Evolutionary conservation across 208 protist species (phyloP).

Genomic region (Endotrypanum monterogeii): DNA sequence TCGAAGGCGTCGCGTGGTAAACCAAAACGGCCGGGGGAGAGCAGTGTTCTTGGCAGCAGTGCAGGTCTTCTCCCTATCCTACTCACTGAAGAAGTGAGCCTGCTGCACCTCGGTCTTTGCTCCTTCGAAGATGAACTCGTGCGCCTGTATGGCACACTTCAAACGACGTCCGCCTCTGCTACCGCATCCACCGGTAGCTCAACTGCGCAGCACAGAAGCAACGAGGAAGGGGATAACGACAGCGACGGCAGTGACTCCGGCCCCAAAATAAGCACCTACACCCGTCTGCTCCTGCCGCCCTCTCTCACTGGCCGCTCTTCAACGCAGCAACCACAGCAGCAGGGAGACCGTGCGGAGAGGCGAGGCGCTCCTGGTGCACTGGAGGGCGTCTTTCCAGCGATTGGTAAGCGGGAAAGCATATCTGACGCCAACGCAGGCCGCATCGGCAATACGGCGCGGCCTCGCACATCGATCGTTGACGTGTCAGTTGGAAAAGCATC

Average conservation of each 20-base stretch:
- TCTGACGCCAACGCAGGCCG: background rate
- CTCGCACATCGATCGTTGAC: background rate
- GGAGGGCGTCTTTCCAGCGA: background rate
- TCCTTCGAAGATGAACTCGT: constrained; percentile 75
- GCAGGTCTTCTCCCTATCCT: constrained; percentile 43
- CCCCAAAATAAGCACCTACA: constrained; percentile 25
- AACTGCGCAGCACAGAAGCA: background rate
- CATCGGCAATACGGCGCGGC: background rate
- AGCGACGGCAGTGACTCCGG: constrained; percentile 2
- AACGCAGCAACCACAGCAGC: constrained; percentile 1
- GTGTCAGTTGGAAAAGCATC: background rate
- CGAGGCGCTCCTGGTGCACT: background rate
- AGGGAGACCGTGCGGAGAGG: background rate
- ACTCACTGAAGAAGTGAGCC: constrained; percentile 72
- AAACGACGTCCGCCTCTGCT: background rate
- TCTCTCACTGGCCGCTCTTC: constrained; percentile 14
- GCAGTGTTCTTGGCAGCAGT: background rate
- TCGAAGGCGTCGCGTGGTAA: background rate
- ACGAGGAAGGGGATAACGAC: background rate
- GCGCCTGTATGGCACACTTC: constrained; percentile 33
- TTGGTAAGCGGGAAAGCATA: background rate
- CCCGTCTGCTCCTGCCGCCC: constrained; percentile 26
- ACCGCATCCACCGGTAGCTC: background rate
- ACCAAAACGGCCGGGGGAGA: background rate
- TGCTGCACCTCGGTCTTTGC: constrained; percentile 80